Conservation (phyloP, 139 green algal genomes). For the Chlamydomonas sp. region DNA sequence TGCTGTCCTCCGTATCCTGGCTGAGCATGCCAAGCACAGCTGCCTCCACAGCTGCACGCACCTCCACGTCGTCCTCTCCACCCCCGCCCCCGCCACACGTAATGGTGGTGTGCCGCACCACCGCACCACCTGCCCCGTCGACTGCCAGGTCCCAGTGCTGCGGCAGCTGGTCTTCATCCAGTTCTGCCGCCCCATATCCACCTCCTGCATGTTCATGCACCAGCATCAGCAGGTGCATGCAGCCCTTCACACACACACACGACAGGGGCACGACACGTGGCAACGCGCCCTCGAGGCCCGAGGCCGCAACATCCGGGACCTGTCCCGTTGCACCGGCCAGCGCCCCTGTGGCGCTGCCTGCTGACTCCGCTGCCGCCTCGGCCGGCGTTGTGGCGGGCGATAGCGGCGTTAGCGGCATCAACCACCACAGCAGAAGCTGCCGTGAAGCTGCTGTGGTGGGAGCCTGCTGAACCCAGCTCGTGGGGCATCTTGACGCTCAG, state of each 20-base stretch:
- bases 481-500: constrained; percentile 2
- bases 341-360: too few relatives aligned
- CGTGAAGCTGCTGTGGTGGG: not conserved
- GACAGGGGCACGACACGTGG: not conserved
- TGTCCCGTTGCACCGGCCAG: not conserved
- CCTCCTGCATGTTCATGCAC: not conserved
- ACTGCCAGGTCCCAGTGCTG: too few relatives aligned
- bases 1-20: too few relatives aligned
- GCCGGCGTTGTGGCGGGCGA: not conserved
- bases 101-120: too few relatives aligned
- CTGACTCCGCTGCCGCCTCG: not conserved
- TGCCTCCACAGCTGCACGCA: too few relatives aligned
- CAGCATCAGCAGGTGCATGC: constrained; percentile 16
- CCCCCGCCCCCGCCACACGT: too few relatives aligned
- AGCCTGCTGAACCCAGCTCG: too few relatives aligned
- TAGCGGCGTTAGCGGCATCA: not conserved
- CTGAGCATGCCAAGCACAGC: too few relatives aligned
- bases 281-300: not conserved
- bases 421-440: not conserved
- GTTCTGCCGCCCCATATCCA: too few relatives aligned
- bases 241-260: constrained; percentile 2
- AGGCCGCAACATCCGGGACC: not conserved
- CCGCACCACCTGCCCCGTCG: too few relatives aligned
- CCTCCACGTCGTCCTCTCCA: too few relatives aligned
- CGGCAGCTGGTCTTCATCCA: too few relatives aligned